A percentile compares a stretch with the other conserved stretches of the same genome.
phyloP scores from a whole-genome alignment of 73 alveolate species.

The Diophrys appendiculata region DNA sequence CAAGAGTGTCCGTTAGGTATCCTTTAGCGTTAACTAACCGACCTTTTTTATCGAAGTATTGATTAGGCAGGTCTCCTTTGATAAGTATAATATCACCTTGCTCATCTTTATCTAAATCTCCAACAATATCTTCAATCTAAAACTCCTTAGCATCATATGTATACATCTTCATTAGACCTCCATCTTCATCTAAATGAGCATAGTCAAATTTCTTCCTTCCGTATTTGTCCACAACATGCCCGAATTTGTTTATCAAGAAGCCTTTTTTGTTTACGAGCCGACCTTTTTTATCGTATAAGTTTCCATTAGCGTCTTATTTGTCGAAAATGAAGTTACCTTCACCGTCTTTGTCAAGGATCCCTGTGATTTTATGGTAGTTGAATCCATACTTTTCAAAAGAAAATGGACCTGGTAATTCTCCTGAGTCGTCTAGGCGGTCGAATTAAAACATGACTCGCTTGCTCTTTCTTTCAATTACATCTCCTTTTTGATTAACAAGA shows the following conservation, averaged over 20 bases:
- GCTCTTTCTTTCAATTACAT: constrained; percentile 17
- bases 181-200: constrained; percentile 22
- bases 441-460: constrained; percentile 9
- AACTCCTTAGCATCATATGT: constrained; percentile 30
- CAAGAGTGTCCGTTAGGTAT: constrained; percentile 17
- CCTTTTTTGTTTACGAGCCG: constrained; percentile 45
- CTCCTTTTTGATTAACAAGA: constrained; percentile 45
- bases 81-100: constrained; percentile 16
- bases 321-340: constrained; percentile 18
- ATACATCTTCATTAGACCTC: constrained; percentile 44
- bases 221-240: constrained; percentile 30
- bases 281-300: constrained; percentile 49
- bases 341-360: constrained; percentile 27
- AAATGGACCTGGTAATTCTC: constrained; percentile 42
- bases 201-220: constrained; percentile 54
- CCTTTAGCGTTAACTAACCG: constrained; percentile 32
- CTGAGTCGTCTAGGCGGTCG: constrained; percentile 14
- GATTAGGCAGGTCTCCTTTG: constrained; percentile 2
- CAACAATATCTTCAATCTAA: constrained; percentile 11
- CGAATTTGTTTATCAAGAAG: constrained; percentile 41
- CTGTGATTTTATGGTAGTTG: constrained; percentile 20
- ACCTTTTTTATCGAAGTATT: constrained; percentile 14
- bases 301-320: constrained; percentile 2
- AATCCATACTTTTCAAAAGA: constrained; percentile 22
- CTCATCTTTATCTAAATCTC: constrained; percentile 29